These are phyloP conservation scores for Larix kaempferi DNA, from an alignment of 75 land plant species.

Conservation along the genomic window DNA sequence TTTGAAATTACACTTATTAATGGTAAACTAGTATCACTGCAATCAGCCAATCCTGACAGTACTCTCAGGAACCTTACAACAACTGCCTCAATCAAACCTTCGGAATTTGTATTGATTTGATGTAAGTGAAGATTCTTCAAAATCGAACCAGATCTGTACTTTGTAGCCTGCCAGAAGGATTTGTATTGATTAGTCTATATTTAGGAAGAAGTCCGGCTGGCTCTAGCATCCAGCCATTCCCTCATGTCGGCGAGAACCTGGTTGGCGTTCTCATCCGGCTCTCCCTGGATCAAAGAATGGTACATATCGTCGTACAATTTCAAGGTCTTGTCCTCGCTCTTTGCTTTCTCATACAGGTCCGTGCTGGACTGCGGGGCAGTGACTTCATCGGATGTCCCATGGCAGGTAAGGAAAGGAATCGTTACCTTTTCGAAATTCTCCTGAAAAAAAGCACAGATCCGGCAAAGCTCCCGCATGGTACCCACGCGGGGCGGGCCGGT, in stretches of 20 bases:
- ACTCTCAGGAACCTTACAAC: no score
- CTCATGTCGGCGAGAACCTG: constrained; percentile 65
- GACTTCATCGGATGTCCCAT: constrained; percentile 77
- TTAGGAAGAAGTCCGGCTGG: neutral
- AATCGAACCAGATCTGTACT: no score
- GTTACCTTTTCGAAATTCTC: constrained; percentile 44
- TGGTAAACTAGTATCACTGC: no score
- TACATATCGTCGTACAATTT: constrained; percentile 86
- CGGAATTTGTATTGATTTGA: no score
- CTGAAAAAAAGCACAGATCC: constrained; percentile 58
- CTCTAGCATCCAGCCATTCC: constrained; percentile 80
- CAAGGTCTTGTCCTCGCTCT: constrained; percentile 65
- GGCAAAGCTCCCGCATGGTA: constrained; percentile 76
- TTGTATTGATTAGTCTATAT: no score
- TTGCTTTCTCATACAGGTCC: constrained; percentile 68
- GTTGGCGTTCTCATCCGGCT: constrained; percentile 60
- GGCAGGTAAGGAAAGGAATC: constrained; percentile 66
- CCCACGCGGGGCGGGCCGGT: constrained; percentile 79
- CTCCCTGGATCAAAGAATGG: constrained; percentile 90
- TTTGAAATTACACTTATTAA: no score
- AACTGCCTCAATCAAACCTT: no score
- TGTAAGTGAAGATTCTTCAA: no score
- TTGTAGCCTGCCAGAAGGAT: no score
- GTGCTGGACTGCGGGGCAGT: constrained; percentile 60
- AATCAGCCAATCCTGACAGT: no score